phyloP scores from a whole-genome alignment of 345 rosid genomes.

The Reutealis trisperma region DNA sequence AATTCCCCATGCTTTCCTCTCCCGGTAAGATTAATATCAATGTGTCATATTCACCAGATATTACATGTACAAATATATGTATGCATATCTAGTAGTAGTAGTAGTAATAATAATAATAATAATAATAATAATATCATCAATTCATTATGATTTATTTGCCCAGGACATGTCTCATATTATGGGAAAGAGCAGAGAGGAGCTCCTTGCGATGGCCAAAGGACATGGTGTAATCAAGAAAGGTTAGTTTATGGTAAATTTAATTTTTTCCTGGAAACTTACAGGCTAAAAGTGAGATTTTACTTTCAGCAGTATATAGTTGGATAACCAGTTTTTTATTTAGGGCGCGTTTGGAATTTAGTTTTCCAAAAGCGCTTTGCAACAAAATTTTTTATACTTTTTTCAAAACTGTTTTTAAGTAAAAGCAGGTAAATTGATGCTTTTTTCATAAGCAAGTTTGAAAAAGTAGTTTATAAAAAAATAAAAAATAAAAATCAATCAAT shows the following conservation, averaged over 20 bases:
- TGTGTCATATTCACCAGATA: background rate
- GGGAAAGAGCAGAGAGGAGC: constrained; percentile 92
- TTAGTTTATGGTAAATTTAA: constrained; percentile 25
- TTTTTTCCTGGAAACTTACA: background rate
- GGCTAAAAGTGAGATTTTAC: background rate
- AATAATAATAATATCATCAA: no score
- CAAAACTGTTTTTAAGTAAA: no score
- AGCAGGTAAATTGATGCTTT: no score
- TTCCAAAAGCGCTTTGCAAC: no score
- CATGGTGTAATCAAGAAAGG: constrained; percentile 54
- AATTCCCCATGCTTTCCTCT: constrained; percentile 82
- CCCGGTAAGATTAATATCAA: constrained; percentile 54
- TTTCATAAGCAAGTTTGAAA: no score
- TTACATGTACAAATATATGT: background rate
- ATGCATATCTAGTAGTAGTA: background rate
- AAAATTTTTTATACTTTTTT: no score
- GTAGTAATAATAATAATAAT: background rate
- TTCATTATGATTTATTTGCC: constrained; percentile 12
- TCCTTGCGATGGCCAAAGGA: constrained; percentile 80
- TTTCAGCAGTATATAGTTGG: background rate
- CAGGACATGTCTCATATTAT: constrained; percentile 84
- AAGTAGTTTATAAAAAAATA: no score
- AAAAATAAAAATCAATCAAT: no score
- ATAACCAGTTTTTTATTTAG: background rate
- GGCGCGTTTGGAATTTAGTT: no score